phyloP scores from a whole-genome alignment of 352 stramenopile species.

The Phytopythium ostracodes region DNA sequence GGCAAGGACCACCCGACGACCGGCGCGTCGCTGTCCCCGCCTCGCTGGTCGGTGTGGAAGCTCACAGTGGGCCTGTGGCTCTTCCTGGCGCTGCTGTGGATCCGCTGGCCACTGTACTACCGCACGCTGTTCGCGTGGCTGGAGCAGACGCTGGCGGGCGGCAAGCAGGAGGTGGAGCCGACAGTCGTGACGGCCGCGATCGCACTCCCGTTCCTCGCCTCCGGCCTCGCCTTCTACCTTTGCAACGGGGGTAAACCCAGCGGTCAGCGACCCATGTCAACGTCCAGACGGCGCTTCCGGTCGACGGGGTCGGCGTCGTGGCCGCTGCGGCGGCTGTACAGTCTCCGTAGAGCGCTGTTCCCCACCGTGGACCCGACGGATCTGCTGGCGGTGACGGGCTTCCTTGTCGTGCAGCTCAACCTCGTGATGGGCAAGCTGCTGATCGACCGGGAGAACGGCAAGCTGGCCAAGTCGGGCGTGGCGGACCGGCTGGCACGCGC shows the following conservation, averaged over 20 bases:
- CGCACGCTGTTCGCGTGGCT: slow-evolving; percentile 22
- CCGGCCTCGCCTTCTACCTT: slow-evolving; percentile 42
- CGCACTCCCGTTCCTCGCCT: slow-evolving; percentile 31
- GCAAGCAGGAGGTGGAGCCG: slow-evolving; percentile 48
- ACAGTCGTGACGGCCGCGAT: slow-evolving; percentile 31
- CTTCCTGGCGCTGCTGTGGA: slow-evolving; percentile 34
- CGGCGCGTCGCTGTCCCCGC: background rate
- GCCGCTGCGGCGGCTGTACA: background rate
- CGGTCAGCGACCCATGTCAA: background rate
- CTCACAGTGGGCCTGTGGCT: slow-evolving; percentile 22
- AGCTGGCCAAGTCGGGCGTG: slow-evolving; percentile 55
- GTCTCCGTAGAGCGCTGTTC: background rate
- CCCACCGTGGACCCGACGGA: slow-evolving; percentile 38
- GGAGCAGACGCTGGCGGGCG: slow-evolving; percentile 16
- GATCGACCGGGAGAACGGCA: slow-evolving; percentile 58
- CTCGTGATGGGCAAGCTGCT: slow-evolving; percentile 59
- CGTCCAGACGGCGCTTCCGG: background rate
- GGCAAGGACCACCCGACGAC: background rate
- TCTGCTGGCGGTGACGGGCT: slow-evolving; percentile 29
- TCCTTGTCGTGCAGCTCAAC: slow-evolving; percentile 57
- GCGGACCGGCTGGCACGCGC: slow-evolving; percentile 42
- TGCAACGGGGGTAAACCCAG: slow-evolving; percentile 13
- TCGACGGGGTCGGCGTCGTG: no score
- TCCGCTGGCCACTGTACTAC: slow-evolving; percentile 48
- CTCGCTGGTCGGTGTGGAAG: background rate